Base-by-base conservation (phyloP, 257 asterid genomes). In the Agastache rugosa region DNA sequence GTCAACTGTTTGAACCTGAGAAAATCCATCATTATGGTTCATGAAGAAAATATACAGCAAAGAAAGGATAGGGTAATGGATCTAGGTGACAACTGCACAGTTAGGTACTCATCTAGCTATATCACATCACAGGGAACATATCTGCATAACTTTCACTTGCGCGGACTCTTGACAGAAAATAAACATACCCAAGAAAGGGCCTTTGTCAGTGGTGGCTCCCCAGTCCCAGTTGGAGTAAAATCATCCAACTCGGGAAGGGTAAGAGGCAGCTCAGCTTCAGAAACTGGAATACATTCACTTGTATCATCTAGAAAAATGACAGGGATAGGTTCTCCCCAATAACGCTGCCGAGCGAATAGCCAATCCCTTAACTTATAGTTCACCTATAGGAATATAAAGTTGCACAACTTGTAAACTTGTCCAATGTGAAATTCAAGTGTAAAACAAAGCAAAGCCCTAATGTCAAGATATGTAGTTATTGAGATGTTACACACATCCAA, bases 281-380 rank as follows among this genome's bases (percentile, higher is more conserved):
- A 85, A 79, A 95, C 84, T 27, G 97, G 96, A 67, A 82, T 71
- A 81, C 91, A 82, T 84, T 89, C 97, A 80, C 90, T 86, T 11
- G 86, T 77, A 70, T 79, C 93, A 20, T 89, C 90, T 81, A 79
- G 69, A 82, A 89, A 90, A 44, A 92, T 73, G 63, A 95, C 93
- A 5, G 99, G 98, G 71, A 95, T 95, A 62, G 99, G 99, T 79
- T 95, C 99, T 75, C 99, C 99, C 99, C 99, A 95, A 73, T 95
- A 95, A 61, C 99, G 97, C 76, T 95, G 99, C 62, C 98, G 83
- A 34, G 99, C 99, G 81, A 95, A 95, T 75, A 95, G 92, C 99
- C 99, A 95, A 83, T 95, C 99, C 79, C 99, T 85, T 67, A 95
- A 84, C 83, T 92, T 95, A 81, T 75, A 95, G 77, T 95, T 95